Percentiles rank a stretch among this genome's conserved stretches.
phyloP scores from a whole-genome alignment of 2,329 filamentous ascomycete species.

The Phyllachora maydis region DNA sequence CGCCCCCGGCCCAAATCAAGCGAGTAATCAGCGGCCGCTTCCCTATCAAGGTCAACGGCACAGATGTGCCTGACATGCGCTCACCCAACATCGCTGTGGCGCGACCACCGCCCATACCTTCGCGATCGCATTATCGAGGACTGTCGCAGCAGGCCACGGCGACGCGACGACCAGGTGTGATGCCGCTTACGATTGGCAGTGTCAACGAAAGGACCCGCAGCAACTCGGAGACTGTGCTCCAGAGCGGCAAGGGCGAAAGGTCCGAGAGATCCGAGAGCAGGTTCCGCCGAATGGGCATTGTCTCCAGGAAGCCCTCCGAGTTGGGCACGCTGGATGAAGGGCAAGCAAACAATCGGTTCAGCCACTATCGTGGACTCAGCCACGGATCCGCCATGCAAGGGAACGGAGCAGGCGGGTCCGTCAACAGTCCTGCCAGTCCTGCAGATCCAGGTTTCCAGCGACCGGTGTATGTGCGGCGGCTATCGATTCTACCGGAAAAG shows the following conservation, averaged over 20 bases:
- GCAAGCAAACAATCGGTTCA: slow-evolving; percentile 41
- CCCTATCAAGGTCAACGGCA: slow-evolving; percentile 52
- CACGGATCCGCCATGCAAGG: slow-evolving; percentile 35
- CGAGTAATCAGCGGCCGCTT: slow-evolving; percentile 44
- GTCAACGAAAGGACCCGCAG: slow-evolving; percentile 46
- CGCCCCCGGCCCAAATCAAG: slow-evolving; percentile 31
- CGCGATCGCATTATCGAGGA: slow-evolving; percentile 61
- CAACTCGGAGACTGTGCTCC: slow-evolving; percentile 40
- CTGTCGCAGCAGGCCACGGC: slow-evolving; percentile 46
- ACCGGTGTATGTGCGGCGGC: slow-evolving; percentile 39
- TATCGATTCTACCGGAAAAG: slow-evolving; percentile 42
- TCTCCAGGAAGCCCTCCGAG: slow-evolving; percentile 37
- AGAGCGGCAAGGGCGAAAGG: slow-evolving; percentile 23
- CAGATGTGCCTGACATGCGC: slow-evolving; percentile 44
- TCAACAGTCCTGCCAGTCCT: slow-evolving; percentile 29
- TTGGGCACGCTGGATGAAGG: slow-evolving; percentile 41
- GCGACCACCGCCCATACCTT: slow-evolving; percentile 58
- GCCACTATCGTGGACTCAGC: slow-evolving; percentile 44
- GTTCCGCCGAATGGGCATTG: slow-evolving; percentile 41
- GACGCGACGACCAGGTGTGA: slow-evolving; percentile 49
- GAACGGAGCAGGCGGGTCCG: slow-evolving; percentile 7
- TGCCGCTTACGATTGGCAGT: slow-evolving; percentile 48
- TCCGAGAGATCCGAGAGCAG: slow-evolving; percentile 33
- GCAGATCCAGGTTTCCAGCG: slow-evolving; percentile 30
- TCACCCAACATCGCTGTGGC: slow-evolving; percentile 47